These are phyloP conservation scores for Pleurotus salmoneostramineus DNA, from an alignment of 768 basidiomycete genomes.

Conservation along the genomic window DNA sequence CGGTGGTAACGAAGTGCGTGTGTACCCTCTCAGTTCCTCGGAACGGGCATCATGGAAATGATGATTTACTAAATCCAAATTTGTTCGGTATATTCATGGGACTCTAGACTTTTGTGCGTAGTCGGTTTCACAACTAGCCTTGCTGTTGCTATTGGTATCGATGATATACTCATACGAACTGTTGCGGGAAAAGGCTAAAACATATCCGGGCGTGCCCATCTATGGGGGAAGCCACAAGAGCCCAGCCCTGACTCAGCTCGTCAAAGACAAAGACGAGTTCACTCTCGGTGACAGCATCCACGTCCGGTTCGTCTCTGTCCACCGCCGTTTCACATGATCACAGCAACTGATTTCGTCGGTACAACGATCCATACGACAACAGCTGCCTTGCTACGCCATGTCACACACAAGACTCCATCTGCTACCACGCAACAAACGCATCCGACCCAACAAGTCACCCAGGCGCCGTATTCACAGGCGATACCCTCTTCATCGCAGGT, in stretches of 20 bases:
- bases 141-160: too few relatives aligned
- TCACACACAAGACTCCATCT: constrained; percentile 96
- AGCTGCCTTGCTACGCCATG: constrained; percentile 88
- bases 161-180: too few relatives aligned
- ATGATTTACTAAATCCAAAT: too few relatives aligned
- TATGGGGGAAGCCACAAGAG: constrained; percentile 81
- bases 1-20: constrained; percentile 73
- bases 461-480: constrained; percentile 89
- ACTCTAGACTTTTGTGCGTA: constrained; percentile 48
- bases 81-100: background rate
- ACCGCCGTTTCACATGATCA: too few relatives aligned
- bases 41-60: too few relatives aligned
- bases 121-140: background rate
- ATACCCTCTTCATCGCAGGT: constrained; percentile 85
- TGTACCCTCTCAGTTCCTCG: background rate
- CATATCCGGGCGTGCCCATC: constrained; percentile 46
- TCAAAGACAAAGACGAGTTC: constrained; percentile 82
- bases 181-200: constrained; percentile 27
- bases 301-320: constrained; percentile 42
- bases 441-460: constrained; percentile 42
- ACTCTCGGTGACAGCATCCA: constrained; percentile 60
- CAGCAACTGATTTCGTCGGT: constrained; percentile 1
- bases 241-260: constrained; percentile 62
- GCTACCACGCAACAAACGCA: constrained; percentile 67
- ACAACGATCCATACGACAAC: constrained; percentile 6